Evolutionary conservation across 2,329 filamentous ascomycete genomes (phyloP), one percentile per base, ranked within the genome.

Genomic region (Cucurbitaria berberidis): DNA sequence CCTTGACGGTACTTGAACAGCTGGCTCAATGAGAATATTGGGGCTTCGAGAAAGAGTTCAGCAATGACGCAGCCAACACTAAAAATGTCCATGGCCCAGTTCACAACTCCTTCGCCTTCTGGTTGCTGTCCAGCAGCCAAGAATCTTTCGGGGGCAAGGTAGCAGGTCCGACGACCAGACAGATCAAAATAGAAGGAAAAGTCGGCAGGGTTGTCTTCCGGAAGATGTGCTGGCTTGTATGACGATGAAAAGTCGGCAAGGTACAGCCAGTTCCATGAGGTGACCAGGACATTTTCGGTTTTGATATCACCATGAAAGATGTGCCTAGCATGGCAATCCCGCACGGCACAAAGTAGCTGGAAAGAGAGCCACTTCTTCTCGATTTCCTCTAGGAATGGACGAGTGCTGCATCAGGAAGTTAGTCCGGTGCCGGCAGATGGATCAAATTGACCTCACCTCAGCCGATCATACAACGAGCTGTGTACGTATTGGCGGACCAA

Each of bases 331-430:
- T 99, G 95, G 67, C 91, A 97, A 75, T 99, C 96, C 51, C 93
- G 87, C 53, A 99, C 80, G 2, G 91, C 93, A 74, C 92, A 97
- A 10, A 99, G 83, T 2, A 99, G 84, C 78, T 99, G 95, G 67
- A 96, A 99, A 0, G 93, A 90, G 45, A 99, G 84, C 95, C 95
- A 99, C 79, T 96, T 97, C 82, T 97, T 98, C 76, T 99, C 95
- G 61, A 99, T 95, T 62, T 96, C 91, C 76, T 99, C 96, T 9
- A 98, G 81, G 66, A 99, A 99, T 0, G 95, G 96, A 7, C 96
- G 87, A 8, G 95, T 99, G 76, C 95, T 96, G 53, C 44, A 9
- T n/a, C 15, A 27, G 19, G 22, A 27, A 11, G 60, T 77, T 53
- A 77, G 70, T 18, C 8, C 19, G 24, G 15, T 15, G 21, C 19